Evolutionary conservation across 768 basidiomycete genomes (phyloP).

Genomic region (Pisolithus tinctorius): DNA sequence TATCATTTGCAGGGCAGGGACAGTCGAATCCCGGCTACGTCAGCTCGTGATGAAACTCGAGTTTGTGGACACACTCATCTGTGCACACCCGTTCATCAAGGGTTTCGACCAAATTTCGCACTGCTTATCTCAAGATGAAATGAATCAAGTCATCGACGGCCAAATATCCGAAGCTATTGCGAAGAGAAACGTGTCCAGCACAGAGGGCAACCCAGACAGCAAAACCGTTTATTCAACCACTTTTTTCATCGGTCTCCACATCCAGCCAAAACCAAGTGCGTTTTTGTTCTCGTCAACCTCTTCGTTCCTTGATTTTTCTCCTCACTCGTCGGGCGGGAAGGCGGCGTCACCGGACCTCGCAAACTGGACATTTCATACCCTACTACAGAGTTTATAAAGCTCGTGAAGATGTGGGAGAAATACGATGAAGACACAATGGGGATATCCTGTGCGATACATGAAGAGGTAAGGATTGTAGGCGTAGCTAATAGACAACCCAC

Average conservation of each 20-base stretch:
- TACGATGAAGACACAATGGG: slow-evolving; percentile 92
- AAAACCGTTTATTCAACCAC: slow-evolving; percentile 91
- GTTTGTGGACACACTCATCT: slow-evolving; percentile 83
- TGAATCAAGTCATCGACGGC: slow-evolving; percentile 82
- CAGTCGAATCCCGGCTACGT: slow-evolving; percentile 95
- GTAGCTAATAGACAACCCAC: slow-evolving; percentile 8
- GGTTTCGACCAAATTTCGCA: slow-evolving; percentile 85
- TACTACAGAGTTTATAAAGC: slow-evolving; percentile 88
- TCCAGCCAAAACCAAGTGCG: slow-evolving; percentile 87
- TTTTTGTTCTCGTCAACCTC: slow-evolving; percentile 17
- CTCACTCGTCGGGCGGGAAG: slow-evolving; percentile 33
- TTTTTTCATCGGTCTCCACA: slow-evolving; percentile 92
- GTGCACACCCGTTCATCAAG: slow-evolving; percentile 94
- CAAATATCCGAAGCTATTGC: slow-evolving; percentile 69
- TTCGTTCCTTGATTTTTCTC: slow-evolving; percentile 11
- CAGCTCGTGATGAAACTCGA: slow-evolving; percentile 98
- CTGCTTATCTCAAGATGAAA: slow-evolving; percentile 83
- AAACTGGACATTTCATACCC: slow-evolving; percentile 96
- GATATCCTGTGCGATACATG: slow-evolving; percentile 86
- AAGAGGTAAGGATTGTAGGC: slow-evolving; percentile 53
- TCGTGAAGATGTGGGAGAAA: slow-evolving; percentile 93
- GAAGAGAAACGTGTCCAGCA: slow-evolving; percentile 72
- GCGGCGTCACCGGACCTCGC: slow-evolving; percentile 69
- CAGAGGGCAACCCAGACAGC: slow-evolving; percentile 67
- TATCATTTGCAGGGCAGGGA: slow-evolving; percentile 61